Evolutionary conservation across 2,329 filamentous ascomycete species (phyloP), one percentile per base, ranked within the genome.

Genomic region (Pseudogymnoascus sp.): DNA sequence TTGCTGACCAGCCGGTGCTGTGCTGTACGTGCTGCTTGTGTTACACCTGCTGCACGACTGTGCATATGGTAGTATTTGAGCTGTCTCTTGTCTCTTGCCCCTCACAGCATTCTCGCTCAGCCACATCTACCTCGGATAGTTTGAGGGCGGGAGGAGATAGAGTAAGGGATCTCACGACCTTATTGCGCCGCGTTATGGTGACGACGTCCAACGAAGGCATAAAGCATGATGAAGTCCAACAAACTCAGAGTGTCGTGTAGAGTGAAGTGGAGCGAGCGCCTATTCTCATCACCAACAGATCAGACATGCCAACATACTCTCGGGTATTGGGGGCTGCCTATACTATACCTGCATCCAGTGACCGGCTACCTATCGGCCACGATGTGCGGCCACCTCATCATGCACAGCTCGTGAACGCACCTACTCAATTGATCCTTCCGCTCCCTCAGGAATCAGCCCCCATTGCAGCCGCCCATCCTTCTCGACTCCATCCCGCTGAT

Each of bases 1-100:
- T 49, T 49, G 43, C 43, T 49, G 43, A 49, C 43, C 23, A 14
- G 43, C 23, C 14, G 23, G 43, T 49, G 43, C 23, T 46, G 43
- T 25, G 43, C 23, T 28, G 23, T 11, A 28, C 23, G 23, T 16
- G 28, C 43, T 28, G 2, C n/a, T 28, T 49, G 43, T 6, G 43
- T 49, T 49, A 49, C 43, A 49, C 43, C 23, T 49, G 4, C 23
- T 28, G 43, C 43, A 49, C 43, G 43, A 49, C 43, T 28, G 23
- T 49, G 43, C 43, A 49, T 49, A 49, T 49, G 43, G 43, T 49
- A 49, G 43, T 49, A 49, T 49, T 49, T 28, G 43, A 49, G 43
- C 43, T 16, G 43, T 49, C 43, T 49, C 14, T 8, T 49, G 43
- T 49, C 23, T 49, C 43, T 28, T 49, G 23, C 43, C 43, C 43